Evolutionary conservation across 2,329 filamentous ascomycete species (phyloP), one percentile per base, ranked within the genome.

Genomic region (Sclerotinia trifoliorum): DNA sequence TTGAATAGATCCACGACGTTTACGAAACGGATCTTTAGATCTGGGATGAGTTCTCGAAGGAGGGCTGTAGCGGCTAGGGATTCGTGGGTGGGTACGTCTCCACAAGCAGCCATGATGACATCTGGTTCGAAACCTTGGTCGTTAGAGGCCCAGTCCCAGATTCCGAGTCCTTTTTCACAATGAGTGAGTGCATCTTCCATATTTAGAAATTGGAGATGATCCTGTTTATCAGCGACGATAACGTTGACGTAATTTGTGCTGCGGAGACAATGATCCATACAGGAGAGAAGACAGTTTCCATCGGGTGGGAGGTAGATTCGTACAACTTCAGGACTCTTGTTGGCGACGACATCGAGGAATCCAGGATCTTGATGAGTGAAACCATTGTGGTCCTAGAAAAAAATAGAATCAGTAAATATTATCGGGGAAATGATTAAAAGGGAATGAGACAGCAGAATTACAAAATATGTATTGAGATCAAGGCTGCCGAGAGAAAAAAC

Each of bases 1-100:
- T 91, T 92, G 87, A 94, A 93, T 32, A 94, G 83, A 75, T 94
- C 91, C 29, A 93, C 89, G 5, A 90, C 87, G 78, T 94, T 94
- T 79, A 94, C 90, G 78, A 90, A 91, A 71, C 91, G 88, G 76
- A 94, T 85, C 79, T 90, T 92, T 72, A 94, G 82, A 4, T 88
- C 82, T 2, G 91, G 90, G 69, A 93, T 84, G 77, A 90, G 81
- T 67, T 88, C 82, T n/a, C 91, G 85, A 11, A 94, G 83, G 19
- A 94, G 82, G 35, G 91, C 90, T 19, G 90, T 90, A 52, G 90
- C 91, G 1, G 91, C 91, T 1, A 94, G 82, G 0, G 89, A 84
- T 80, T 94, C 91, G 74, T 90, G 86, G 0, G 91, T 93, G 56
- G 88, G 85, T 39, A 92, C 86, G 74, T 93, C 91, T 68, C 91